Conservation (phyloP, 208 protist species). For the Spongospora subterranea region DNA sequence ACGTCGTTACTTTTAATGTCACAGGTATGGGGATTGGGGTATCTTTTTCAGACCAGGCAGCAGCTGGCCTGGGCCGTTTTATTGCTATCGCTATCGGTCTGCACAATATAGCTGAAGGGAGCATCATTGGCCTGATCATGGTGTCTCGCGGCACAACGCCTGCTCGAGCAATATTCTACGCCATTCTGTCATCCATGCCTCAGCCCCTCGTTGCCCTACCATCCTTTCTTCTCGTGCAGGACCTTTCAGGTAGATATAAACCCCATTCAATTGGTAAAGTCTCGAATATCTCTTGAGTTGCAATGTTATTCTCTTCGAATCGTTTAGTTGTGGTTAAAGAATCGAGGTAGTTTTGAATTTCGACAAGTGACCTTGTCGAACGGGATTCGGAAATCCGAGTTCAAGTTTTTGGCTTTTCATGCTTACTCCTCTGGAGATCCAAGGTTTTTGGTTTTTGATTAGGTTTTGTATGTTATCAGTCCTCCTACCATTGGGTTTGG, state of each 20-base stretch:
- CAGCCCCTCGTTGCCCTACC: constrained; percentile 40
- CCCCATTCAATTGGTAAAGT: too few relatives aligned
- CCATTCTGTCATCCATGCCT: background rate
- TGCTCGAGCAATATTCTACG: background rate
- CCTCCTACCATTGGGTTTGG: background rate
- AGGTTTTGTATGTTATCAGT: background rate
- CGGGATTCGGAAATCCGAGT: background rate
- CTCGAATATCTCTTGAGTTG: too few relatives aligned
- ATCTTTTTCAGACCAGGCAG: constrained; percentile 11
- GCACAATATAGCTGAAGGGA: constrained; percentile 26
- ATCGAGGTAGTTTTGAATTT: background rate
- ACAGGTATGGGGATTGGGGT: constrained; percentile 40
- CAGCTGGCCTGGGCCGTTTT: background rate
- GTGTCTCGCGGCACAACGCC: constrained; percentile 5
- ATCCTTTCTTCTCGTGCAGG: constrained; percentile 39
- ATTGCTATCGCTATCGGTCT: constrained; percentile 9
- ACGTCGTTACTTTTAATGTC: background rate
- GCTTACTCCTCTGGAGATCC: too few relatives aligned
- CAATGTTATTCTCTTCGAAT: too few relatives aligned
- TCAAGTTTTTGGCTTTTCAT: too few relatives aligned
- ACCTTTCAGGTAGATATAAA: background rate
- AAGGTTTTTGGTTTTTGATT: background rate
- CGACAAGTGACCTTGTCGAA: background rate
- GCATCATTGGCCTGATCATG: background rate
- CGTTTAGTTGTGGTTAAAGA: too few relatives aligned